phyloP scores from a whole-genome alignment of 1,284 basidiomycete genomes.

The Cryptococcus jaspeensis region DNA sequence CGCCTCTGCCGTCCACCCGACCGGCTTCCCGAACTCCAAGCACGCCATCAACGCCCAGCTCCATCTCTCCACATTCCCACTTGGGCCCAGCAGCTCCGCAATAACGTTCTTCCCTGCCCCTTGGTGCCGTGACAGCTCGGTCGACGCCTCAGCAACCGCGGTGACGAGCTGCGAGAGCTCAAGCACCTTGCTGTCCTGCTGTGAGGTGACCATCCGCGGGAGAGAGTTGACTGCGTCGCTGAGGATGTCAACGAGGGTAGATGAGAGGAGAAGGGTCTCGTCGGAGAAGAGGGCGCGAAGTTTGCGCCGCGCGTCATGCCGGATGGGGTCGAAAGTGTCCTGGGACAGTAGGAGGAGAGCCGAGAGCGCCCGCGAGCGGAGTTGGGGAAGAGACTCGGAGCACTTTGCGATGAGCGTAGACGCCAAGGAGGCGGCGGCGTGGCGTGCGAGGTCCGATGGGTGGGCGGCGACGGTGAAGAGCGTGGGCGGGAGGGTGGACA shows the following conservation, averaged over 20 bases:
- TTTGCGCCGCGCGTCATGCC: slow-evolving; percentile 54
- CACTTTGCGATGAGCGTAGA: slow-evolving; percentile 60
- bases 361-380: slow-evolving; percentile 63
- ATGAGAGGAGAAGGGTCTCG: slow-evolving; percentile 49
- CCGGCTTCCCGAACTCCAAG: slow-evolving; percentile 65
- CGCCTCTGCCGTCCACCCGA: slow-evolving; percentile 53
- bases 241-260: slow-evolving; percentile 38
- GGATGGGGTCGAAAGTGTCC: slow-evolving; percentile 66
- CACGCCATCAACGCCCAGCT: slow-evolving; percentile 76
- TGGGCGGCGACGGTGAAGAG: slow-evolving; percentile 39
- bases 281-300: slow-evolving; percentile 60
- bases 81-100: slow-evolving; percentile 70
- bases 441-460: slow-evolving; percentile 44
- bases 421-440: slow-evolving; percentile 53
- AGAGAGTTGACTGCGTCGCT: slow-evolving; percentile 67
- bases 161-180: slow-evolving; percentile 66
- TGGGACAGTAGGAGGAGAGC: slow-evolving; percentile 48
- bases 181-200: slow-evolving; percentile 67
- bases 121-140: slow-evolving; percentile 18
- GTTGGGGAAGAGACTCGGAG: slow-evolving; percentile 68
- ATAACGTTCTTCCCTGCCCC: slow-evolving; percentile 52
- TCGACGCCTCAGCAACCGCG: slow-evolving; percentile 63
- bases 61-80: slow-evolving; percentile 83
- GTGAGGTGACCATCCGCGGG: slow-evolving; percentile 68
- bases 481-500: slow-evolving; percentile 42